A percentile compares a stretch with the other conserved stretches of the same genome.
Evolutionary conservation across 1,139 yeast species (phyloP).

Genomic region (Kazachstania sp.): DNA sequence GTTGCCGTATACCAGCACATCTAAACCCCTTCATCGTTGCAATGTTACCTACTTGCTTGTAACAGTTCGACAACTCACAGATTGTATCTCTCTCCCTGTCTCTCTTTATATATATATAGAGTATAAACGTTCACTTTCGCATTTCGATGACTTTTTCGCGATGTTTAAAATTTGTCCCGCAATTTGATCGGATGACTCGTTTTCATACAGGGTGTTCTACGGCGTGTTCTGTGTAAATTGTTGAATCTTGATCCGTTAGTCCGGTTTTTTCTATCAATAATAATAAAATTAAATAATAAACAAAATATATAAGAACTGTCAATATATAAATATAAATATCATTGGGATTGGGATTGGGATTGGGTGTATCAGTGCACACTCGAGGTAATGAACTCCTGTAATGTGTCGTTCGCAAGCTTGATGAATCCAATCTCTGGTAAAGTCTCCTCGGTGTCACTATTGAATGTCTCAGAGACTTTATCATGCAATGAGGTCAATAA

Average conservation of each 20-base stretch:
- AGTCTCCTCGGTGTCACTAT: conserved; percentile 1
- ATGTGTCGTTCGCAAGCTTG: conserved; percentile 19
- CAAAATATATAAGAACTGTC: too few relatives aligned
- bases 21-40: neutral
- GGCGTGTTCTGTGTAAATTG: neutral
- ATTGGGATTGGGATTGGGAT: too few relatives aligned
- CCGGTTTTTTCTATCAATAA: too few relatives aligned
- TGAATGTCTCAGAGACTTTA: conserved; percentile 7
- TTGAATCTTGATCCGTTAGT: too few relatives aligned
- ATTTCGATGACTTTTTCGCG: neutral
- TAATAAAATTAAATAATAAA: too few relatives aligned
- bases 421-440: conserved; percentile 24
- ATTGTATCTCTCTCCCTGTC: neutral
- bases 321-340: neutral
- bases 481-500: conserved; percentile 16
- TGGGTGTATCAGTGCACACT: too few relatives aligned
- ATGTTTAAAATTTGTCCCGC: neutral
- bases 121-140: too few relatives aligned
- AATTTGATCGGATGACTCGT: too few relatives aligned
- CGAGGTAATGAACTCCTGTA: neutral
- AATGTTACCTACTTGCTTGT: too few relatives aligned
- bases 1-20: conserved; percentile 6
- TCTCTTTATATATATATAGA: neutral
- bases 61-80: too few relatives aligned
- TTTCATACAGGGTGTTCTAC: neutral